Evolutionary conservation across 352 stramenopile genomes (phyloP).

Genomic region (Ophiocytium majus): DNA sequence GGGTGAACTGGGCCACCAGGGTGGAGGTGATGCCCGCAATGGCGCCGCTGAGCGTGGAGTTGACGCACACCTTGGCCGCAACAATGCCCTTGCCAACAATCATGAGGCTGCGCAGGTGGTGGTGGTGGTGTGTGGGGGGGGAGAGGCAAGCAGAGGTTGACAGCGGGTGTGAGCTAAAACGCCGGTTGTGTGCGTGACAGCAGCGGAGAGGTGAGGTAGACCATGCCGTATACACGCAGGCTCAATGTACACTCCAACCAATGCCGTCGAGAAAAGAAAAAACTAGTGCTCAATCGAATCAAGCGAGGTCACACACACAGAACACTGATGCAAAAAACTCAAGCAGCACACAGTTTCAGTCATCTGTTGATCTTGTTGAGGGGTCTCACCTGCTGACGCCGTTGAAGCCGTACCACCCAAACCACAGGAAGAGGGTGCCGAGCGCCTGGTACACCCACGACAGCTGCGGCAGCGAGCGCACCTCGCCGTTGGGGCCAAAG

Average conservation of each 20-base stretch:
- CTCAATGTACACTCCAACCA: no score
- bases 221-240: not conserved
- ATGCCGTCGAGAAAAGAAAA: no score
- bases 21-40: constrained; percentile 29
- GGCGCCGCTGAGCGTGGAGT: constrained; percentile 5
- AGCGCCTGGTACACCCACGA: constrained; percentile 58
- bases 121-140: no score
- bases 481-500: constrained; percentile 58
- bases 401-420: constrained; percentile 66
- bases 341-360: constrained; percentile 14
- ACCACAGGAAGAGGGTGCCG: constrained; percentile 66
- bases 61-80: constrained; percentile 27
- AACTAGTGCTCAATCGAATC: no score
- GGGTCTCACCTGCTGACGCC: no score
- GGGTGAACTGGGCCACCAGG: constrained; percentile 25
- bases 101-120: constrained; percentile 36
- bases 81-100: constrained; percentile 40
- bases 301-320: no score
- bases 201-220: no score
- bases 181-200: no score
- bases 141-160: no score
- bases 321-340: no score
- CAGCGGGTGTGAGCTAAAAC: no score
- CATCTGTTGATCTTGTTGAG: no score
- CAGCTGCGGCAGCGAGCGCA: constrained; percentile 45